phyloP scores from a whole-genome alignment of 78 protist species.

The Anaeramoeba flamelloides region DNA sequence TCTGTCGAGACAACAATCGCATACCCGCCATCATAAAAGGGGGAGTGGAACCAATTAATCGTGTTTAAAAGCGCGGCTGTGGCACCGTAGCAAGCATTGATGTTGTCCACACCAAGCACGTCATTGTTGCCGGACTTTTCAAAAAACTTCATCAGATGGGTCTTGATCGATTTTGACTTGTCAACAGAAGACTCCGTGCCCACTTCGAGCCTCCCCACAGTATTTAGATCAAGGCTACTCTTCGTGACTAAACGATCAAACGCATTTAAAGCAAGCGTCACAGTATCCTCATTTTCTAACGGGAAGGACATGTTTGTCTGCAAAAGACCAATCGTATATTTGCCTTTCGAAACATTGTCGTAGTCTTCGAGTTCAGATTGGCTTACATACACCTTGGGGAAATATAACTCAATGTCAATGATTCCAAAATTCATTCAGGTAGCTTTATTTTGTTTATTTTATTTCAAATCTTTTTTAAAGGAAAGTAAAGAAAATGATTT shows the following conservation, averaged over 20 bases:
- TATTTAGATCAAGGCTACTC: background rate
- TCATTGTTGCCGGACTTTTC: constrained; percentile 39
- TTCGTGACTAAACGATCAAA: background rate
- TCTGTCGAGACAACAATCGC: constrained; percentile 73
- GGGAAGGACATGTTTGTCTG: background rate
- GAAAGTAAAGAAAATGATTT: too few species aligned
- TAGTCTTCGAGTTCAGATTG: too few species aligned
- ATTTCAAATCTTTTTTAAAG: too few species aligned
- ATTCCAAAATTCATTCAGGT: too few species aligned
- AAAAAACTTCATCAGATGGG: constrained; percentile 21
- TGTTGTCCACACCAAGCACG: constrained; percentile 41
- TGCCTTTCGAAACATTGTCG: too few species aligned
- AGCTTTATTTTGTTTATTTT: too few species aligned
- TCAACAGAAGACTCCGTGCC: constrained; percentile 27
- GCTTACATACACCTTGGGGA: too few species aligned
- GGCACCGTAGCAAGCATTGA: constrained; percentile 91
- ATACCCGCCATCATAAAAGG: constrained; percentile 75
- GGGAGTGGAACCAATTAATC: constrained; percentile 68
- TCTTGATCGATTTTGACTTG: constrained; percentile 21
- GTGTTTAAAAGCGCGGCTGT: constrained; percentile 75
- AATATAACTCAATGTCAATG: too few species aligned
- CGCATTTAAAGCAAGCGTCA: background rate
- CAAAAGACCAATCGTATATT: background rate
- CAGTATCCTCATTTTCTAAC: background rate
- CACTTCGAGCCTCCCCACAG: constrained; percentile 9